Base-by-base conservation (phyloP, 73 alveolate genomes). In the Chromera velia region DNA sequence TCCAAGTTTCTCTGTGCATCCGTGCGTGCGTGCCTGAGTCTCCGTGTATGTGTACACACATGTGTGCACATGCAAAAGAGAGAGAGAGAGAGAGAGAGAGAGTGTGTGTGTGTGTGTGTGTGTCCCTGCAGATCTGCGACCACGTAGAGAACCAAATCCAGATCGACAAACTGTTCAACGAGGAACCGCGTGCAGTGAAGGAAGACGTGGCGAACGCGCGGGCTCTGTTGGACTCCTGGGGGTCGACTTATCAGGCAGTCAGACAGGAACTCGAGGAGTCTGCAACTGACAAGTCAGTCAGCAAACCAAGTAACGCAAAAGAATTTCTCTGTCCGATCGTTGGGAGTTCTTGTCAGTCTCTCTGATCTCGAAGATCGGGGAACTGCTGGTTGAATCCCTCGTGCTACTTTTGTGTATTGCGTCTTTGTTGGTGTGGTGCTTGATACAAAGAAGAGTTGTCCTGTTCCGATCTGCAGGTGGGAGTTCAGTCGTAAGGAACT, bases 161-260 rank as follows among this genome's bases (percentile, higher is more conserved):
- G 55, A 4, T 40, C 22, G 22, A 40, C 22, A 40, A 4, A 7
- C 55, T 40, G 55, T 40, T 40, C 55, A 13, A 40, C 55, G 55
- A 40, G 55, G 55, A 40, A 4, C 55, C 55, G 55, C 55, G 13
- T 4, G 13, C 4, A 13, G 4, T 13, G 22, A 40, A 7, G 55
- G 4, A 4, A 7, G 22, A 7, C 22, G 13, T 40, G 22, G 13
- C 55, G 4, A 13, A 40, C 22, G 55, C 55, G 22, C 4, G 13
- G 55, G 22, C 4, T 7, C 13, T 83, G 32, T 91, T 93, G 26
- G 89, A 87, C 66, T 88, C 88, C 72, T 92, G 98, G 98, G 81
- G 82, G 76, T 81, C 90, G 73, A 92, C 88, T 79, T 94, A 92
- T 92, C 74, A 87, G 32, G 89, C 81, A 46, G 91, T 97, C 17